Conservation (phyloP, 306 rosid species). For the Mimosa bimucronata region DNA sequence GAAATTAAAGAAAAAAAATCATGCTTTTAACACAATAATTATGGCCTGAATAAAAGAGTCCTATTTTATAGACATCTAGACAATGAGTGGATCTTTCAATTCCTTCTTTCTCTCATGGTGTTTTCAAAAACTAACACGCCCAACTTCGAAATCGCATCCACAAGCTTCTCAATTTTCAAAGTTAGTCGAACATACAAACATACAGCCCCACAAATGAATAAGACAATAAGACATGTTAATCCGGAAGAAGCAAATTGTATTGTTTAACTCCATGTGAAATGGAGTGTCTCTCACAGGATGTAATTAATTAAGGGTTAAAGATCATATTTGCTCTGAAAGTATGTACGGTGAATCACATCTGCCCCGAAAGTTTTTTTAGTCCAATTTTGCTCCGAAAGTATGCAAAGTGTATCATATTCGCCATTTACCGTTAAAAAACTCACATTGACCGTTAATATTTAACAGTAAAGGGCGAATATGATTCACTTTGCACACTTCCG, state of each 20-base stretch:
- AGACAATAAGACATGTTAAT: not conserved
- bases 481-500: too few species aligned
- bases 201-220: not conserved
- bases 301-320: conserved; percentile 13
- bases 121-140: not conserved
- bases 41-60: not conserved
- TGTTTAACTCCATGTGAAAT: not conserved
- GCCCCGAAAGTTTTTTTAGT: too few species aligned
- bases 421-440: too few species aligned
- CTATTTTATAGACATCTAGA: conserved; percentile 5
- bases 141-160: not conserved
- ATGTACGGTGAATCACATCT: too few species aligned
- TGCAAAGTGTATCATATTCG: too few species aligned
- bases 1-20: conserved; percentile 39
- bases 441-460: too few species aligned
- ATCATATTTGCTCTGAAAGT: conserved; percentile 3
- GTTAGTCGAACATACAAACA: not conserved
- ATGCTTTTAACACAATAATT: conserved; percentile 42
- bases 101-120: conserved; percentile 3
- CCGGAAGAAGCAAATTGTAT: not conserved
- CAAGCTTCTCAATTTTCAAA: not conserved
- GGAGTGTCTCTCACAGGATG: not conserved
- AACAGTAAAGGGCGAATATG: too few species aligned
- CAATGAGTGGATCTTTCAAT: conserved; percentile 16
- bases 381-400: too few species aligned